Percentiles rank a stretch among this genome's conserved stretches.
phyloP scores from a whole-genome alignment of 2,329 filamentous ascomycete genomes.

The Daldinia eschscholtzii region DNA sequence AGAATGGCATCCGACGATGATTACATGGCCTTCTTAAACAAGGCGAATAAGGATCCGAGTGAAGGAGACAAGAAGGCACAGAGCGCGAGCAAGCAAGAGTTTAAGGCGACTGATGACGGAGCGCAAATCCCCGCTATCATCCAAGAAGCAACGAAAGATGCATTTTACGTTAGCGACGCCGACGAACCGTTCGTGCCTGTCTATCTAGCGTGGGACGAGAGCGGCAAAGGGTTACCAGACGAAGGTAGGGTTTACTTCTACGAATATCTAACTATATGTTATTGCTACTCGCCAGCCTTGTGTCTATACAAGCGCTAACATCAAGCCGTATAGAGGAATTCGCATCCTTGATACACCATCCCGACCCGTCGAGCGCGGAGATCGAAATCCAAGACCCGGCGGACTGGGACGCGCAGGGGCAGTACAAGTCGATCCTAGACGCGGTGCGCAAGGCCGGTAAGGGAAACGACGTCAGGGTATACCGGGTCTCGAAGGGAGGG shows the following conservation, averaged over 20 bases:
- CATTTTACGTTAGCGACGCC: conserved; percentile 82
- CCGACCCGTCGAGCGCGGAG: conserved; percentile 64
- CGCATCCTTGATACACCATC: conserved; percentile 73
- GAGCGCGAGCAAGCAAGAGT: conserved; percentile 53
- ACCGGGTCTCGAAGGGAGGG: conserved; percentile 72
- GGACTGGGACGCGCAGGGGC: conserved; percentile 79
- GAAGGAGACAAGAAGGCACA: conserved; percentile 61
- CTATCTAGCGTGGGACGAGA: conserved; percentile 70
- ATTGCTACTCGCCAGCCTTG: neutral
- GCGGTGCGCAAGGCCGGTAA: conserved; percentile 74
- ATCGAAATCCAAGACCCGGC: conserved; percentile 75
- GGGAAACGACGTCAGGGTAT: conserved; percentile 79
- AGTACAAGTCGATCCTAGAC: conserved; percentile 77
- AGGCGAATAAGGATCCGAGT: conserved; percentile 84
- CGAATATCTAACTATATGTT: neutral
- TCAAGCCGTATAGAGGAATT: conserved; percentile 70
- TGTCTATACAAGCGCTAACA: conserved; percentile 16
- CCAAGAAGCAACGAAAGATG: conserved; percentile 63
- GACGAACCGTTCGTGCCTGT: conserved; percentile 89
- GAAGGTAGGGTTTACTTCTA: conserved; percentile 65
- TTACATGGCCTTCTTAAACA: conserved; percentile 87
- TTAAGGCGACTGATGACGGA: conserved; percentile 67
- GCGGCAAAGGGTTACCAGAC: conserved; percentile 66
- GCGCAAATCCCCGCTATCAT: conserved; percentile 72
- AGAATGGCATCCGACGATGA: conserved; percentile 82